These are phyloP conservation scores for Gracilaria caudata DNA, from an alignment of 23 red algal species.

Conservation along the genomic window DNA sequence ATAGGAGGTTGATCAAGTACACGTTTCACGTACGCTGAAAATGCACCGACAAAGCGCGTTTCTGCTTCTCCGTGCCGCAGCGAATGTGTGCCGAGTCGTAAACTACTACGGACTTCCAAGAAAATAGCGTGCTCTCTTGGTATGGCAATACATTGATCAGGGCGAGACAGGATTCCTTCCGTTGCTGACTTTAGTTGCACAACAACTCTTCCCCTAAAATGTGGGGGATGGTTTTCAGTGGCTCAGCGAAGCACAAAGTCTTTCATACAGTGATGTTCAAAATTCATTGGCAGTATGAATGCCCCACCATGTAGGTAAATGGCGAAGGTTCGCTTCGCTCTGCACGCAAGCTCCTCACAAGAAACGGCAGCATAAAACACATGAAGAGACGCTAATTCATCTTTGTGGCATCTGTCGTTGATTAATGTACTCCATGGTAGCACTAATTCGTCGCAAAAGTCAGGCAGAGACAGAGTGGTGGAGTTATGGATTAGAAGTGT, in stretches of 20 bases:
- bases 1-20: not conserved
- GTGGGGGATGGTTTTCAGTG: not conserved
- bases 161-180: not conserved
- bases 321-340: not conserved
- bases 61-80: conserved; percentile 1
- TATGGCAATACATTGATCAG: not conserved
- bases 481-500: not conserved
- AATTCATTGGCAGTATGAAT: not conserved
- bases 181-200: not conserved
- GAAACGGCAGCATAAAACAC: not conserved
- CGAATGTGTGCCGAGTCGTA: not conserved
- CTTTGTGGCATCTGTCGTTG: not conserved
- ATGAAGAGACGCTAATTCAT: conserved; percentile 13
- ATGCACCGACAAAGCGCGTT: not conserved
- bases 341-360: not conserved
- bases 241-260: too few relatives aligned
- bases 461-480: too few relatives aligned
- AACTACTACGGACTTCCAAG: not conserved
- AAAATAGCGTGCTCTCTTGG: too few relatives aligned
- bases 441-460: not conserved
- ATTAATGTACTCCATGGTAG: not conserved
- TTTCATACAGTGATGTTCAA: not conserved
- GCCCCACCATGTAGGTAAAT: not conserved
- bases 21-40: not conserved
- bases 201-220: not conserved